Evolutionary conservation across 306 rosid genomes (phyloP).

Genomic region (Medicago ruthenica): DNA sequence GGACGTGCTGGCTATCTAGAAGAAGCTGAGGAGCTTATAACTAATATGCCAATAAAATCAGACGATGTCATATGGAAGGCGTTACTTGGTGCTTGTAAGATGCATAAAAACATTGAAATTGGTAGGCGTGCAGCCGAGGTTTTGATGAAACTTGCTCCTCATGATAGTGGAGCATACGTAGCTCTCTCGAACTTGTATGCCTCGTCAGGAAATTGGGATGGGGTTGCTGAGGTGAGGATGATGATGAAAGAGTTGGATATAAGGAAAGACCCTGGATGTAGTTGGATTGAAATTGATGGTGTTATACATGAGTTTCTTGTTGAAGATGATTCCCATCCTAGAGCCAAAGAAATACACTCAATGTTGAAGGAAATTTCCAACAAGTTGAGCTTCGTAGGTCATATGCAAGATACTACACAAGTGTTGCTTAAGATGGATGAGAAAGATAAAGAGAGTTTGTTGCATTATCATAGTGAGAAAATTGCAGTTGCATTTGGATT

Average conservation of each 20-base stretch:
- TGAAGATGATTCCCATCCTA: conserved; percentile 69
- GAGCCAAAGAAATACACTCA: conserved; percentile 68
- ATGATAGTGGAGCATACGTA: conserved; percentile 81
- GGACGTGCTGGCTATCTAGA: conserved; percentile 72
- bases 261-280: conserved; percentile 85
- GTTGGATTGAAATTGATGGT: conserved; percentile 80
- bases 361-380: conserved; percentile 68
- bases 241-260: conserved; percentile 74
- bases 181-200: conserved; percentile 86
- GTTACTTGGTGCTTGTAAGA: conserved; percentile 79
- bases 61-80: conserved; percentile 92
- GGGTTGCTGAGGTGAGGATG: conserved; percentile 71
- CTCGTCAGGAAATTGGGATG: conserved; percentile 70
- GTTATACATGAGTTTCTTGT: conserved; percentile 76
- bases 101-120: conserved; percentile 63
- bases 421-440: conserved; percentile 73
- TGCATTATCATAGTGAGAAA: conserved; percentile 83
- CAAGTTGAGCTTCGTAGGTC: conserved; percentile 59
- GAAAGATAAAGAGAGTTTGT: conserved; percentile 56
- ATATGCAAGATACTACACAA: conserved; percentile 61
- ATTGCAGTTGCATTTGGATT: conserved; percentile 86
- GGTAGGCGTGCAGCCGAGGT: conserved; percentile 61
- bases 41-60: conserved; percentile 63
- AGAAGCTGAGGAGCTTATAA: conserved; percentile 75
- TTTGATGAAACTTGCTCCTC: conserved; percentile 68